Percentiles rank a stretch among this genome's conserved stretches.
These are phyloP conservation scores for Phytophthora palmivora DNA, from an alignment of 352 stramenopile species.

Conservation along the genomic window DNA sequence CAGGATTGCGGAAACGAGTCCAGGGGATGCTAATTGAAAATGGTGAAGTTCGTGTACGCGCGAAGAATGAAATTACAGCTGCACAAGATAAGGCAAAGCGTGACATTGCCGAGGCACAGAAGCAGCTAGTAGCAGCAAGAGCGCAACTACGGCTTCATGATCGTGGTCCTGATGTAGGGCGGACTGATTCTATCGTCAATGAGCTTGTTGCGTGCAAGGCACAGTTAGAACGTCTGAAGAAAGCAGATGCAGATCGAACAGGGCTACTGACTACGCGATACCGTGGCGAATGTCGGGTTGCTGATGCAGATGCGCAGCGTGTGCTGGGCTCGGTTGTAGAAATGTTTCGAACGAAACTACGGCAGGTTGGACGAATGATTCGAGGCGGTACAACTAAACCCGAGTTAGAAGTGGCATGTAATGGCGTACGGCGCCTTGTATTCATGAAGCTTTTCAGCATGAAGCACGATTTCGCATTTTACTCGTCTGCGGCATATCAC, in stretches of 20 bases:
- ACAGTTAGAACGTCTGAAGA: conserved; percentile 60
- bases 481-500: conserved; percentile 57
- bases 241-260: conserved; percentile 58
- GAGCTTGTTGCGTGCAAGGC: conserved; percentile 48
- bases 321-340: conserved; percentile 54
- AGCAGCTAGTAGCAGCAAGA: conserved; percentile 41
- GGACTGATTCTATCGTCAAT: conserved; percentile 60
- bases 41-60: conserved; percentile 69
- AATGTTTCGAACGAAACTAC: conserved; percentile 56
- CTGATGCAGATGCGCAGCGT: conserved; percentile 57
- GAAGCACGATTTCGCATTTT: conserved; percentile 60
- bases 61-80: conserved; percentile 49
- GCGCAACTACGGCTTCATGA: conserved; percentile 71
- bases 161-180: conserved; percentile 55
- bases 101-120: conserved; percentile 57
- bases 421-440: conserved; percentile 66
- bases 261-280: conserved; percentile 54
- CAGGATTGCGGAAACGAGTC: conserved; percentile 64
- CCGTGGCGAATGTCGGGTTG: conserved; percentile 60
- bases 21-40: conserved; percentile 85
- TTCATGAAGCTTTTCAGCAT: conserved; percentile 72
- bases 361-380: conserved; percentile 43
- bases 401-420: conserved; percentile 50
- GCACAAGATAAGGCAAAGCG: conserved; percentile 62
- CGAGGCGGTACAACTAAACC: conserved; percentile 17